A percentile compares a stretch with the other conserved stretches of the same genome.
These are phyloP conservation scores for Fistulinella cinereoalba DNA, from an alignment of 1,284 basidiomycete genomes.

Conservation along the genomic window DNA sequence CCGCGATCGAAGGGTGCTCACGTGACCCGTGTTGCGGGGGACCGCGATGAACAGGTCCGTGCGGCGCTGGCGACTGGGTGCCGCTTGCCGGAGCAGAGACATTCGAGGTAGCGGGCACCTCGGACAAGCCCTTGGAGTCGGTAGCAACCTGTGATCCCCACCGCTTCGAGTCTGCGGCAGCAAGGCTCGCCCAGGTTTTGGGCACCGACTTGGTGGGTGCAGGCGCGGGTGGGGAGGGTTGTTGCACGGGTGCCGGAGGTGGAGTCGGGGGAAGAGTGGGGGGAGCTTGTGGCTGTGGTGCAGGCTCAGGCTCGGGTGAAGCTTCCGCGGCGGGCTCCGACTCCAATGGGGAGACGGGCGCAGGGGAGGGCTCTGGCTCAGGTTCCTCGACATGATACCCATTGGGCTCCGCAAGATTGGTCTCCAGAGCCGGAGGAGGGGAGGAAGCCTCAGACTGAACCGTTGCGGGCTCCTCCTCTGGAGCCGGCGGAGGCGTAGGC, in stretches of 20 bases:
- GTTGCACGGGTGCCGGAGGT: slow-evolving; percentile 27
- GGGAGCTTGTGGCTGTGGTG: slow-evolving; percentile 34
- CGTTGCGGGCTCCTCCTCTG: slow-evolving; percentile 32
- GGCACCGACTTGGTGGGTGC: slow-evolving; percentile 51
- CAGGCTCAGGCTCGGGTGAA: slow-evolving; percentile 42
- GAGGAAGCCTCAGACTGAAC: slow-evolving; percentile 33
- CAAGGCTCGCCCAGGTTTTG: slow-evolving; percentile 90
- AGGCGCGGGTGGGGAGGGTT: slow-evolving; percentile 33
- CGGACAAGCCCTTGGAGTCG: slow-evolving; percentile 68
- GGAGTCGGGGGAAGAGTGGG: slow-evolving; percentile 36
- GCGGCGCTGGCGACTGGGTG: slow-evolving; percentile 49
- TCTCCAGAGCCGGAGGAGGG: slow-evolving; percentile 26
- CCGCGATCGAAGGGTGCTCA: slow-evolving; percentile 48
- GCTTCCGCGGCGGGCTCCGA: slow-evolving; percentile 36
- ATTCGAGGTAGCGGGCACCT: slow-evolving; percentile 47
- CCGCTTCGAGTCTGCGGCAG: slow-evolving; percentile 73
- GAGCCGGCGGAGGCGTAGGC: slow-evolving; percentile 34
- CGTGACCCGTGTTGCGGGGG: slow-evolving; percentile 30
- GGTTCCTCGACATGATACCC: slow-evolving; percentile 28
- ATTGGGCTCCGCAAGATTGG: slow-evolving; percentile 26
- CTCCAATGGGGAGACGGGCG: slow-evolving; percentile 30
- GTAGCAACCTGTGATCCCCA: slow-evolving; percentile 78
- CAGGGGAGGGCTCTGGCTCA: slow-evolving; percentile 32
- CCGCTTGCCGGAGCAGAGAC: slow-evolving; percentile 45
- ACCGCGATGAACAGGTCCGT: slow-evolving; percentile 32